Conservation (phyloP, 2,329 filamentous ascomycete genomes). For the Talaromyces islandicus region DNA sequence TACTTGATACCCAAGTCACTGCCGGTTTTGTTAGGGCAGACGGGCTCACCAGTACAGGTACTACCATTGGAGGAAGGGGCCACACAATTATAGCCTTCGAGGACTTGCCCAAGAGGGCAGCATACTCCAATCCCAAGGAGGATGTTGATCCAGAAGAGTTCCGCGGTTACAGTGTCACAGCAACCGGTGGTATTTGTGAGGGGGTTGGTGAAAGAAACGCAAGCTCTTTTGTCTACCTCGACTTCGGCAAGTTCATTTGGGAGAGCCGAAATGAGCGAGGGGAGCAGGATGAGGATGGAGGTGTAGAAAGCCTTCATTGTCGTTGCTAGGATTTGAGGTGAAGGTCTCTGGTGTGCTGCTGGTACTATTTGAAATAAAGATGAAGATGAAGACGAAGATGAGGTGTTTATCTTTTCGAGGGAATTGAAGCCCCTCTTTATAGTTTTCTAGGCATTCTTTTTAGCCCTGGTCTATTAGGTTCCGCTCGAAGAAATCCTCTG, state of each 20-base stretch:
- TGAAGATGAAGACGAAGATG: background rate
- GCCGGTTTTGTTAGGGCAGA: constrained; percentile 4
- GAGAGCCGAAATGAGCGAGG: constrained; percentile 1
- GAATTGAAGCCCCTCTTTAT: background rate
- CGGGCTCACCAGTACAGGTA: background rate
- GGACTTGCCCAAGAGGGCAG: constrained; percentile 1
- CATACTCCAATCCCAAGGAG: constrained; percentile 5
- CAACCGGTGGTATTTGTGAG: constrained; percentile 3
- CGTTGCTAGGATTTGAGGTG: background rate
- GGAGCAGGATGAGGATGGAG: background rate
- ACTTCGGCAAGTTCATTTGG: background rate
- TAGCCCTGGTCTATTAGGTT: background rate
- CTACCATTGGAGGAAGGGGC: background rate
- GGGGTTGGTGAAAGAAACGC: constrained; percentile 2
- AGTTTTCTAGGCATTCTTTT: background rate
- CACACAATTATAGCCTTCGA: constrained; percentile 6
- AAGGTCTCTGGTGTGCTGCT: background rate
- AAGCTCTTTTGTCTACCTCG: constrained; percentile 1
- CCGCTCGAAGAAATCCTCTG: background rate
- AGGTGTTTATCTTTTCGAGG: background rate
- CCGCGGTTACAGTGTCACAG: constrained; percentile 3
- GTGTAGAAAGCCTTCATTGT: constrained; percentile 2
- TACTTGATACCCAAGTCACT: constrained; percentile 6
- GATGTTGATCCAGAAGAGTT: constrained; percentile 6
- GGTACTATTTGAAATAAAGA: background rate